Percentiles rank a stretch among this genome's conserved stretches.
Evolutionary conservation across 495 filamentous ascomycete species (phyloP).

Genomic region (Mycothermus thermophilus): DNA sequence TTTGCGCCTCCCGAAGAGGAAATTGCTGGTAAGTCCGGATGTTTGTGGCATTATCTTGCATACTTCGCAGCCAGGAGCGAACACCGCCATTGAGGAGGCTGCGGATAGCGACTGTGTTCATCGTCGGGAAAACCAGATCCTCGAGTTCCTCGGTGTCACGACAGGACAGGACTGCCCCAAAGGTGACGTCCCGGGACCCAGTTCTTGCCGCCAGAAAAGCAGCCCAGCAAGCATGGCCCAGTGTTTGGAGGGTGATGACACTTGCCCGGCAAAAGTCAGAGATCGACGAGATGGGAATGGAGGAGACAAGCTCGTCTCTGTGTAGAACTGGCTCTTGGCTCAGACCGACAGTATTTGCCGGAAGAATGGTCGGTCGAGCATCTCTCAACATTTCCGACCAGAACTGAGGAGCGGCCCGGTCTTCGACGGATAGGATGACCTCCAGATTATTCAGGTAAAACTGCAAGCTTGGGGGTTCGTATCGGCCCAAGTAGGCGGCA

Average conservation of each 20-base stretch:
- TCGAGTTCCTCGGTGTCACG: slow-evolving; percentile 44
- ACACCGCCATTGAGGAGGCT: slow-evolving; percentile 48
- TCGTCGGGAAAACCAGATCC: slow-evolving; percentile 56
- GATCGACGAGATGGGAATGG: slow-evolving; percentile 18
- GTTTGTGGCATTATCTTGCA: slow-evolving; percentile 46
- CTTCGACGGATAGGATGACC: slow-evolving; percentile 23
- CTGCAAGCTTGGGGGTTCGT: slow-evolving; percentile 26
- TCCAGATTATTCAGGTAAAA: slow-evolving; percentile 25
- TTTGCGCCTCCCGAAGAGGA: slow-evolving; percentile 49
- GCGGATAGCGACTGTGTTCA: slow-evolving; percentile 61
- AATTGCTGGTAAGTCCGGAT: slow-evolving; percentile 47
- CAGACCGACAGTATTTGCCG: not conserved
- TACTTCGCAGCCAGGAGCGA: slow-evolving; percentile 46
- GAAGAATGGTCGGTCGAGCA: slow-evolving; percentile 25
- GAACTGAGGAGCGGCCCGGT: slow-evolving; percentile 34
- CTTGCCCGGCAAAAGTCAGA: slow-evolving; percentile 40
- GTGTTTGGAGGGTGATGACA: slow-evolving; percentile 47
- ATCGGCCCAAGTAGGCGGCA: slow-evolving; percentile 37
- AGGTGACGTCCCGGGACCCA: slow-evolving; percentile 47
- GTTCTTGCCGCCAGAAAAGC: slow-evolving; percentile 43
- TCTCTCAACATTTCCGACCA: slow-evolving; percentile 47
- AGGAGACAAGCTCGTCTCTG: slow-evolving; percentile 35
- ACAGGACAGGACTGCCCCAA: slow-evolving; percentile 59
- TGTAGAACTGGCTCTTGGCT: slow-evolving; percentile 13
- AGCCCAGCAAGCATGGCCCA: slow-evolving; percentile 54